Percentiles rank a stretch among this genome's conserved stretches.
phyloP scores from a whole-genome alignment of 345 rosid genomes.

The Hibiscus mutabilis region DNA sequence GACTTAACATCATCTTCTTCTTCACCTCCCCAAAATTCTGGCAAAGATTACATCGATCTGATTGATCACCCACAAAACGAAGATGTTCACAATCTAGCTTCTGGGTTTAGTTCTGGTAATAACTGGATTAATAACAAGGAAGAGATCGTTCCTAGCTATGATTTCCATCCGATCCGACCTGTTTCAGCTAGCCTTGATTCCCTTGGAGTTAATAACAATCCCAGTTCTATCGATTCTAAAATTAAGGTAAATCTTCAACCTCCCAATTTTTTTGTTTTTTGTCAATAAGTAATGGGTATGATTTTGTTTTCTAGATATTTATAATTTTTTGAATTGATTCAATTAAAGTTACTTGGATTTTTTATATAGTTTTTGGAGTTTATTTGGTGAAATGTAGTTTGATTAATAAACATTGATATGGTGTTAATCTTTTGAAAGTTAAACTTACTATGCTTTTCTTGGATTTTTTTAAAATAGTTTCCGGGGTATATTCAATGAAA shows the following conservation, averaged over 20 bases:
- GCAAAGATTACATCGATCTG: slow-evolving; percentile 49
- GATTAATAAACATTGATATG: neutral
- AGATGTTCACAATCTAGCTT: slow-evolving; percentile 18
- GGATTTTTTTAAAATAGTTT: neutral
- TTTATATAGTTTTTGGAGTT: neutral
- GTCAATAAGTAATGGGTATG: neutral
- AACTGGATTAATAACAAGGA: slow-evolving; percentile 58
- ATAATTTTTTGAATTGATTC: neutral
- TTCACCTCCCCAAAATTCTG: slow-evolving; percentile 6
- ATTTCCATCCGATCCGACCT: slow-evolving; percentile 75
- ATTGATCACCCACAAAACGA: slow-evolving; percentile 41
- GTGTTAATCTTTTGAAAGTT: neutral
- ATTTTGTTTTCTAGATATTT: neutral
- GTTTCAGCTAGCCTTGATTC: slow-evolving; percentile 32
- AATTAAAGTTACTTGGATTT: neutral
- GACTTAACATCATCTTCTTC: slow-evolving; percentile 47
- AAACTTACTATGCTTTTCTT: neutral
- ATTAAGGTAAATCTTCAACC: slow-evolving; percentile 4
- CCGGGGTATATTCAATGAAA: slow-evolving; percentile 6
- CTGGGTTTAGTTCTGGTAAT: slow-evolving; percentile 6
- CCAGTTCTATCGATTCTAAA: slow-evolving; percentile 17
- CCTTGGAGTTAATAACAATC: neutral
- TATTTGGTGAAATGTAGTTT: neutral
- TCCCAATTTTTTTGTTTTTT: neutral
- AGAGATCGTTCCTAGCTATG: slow-evolving; percentile 72